A percentile compares a stretch with the other conserved stretches of the same genome.
phyloP scores from a whole-genome alignment of 371 early-diverging fungal species.

The Mucor mucedo region DNA sequence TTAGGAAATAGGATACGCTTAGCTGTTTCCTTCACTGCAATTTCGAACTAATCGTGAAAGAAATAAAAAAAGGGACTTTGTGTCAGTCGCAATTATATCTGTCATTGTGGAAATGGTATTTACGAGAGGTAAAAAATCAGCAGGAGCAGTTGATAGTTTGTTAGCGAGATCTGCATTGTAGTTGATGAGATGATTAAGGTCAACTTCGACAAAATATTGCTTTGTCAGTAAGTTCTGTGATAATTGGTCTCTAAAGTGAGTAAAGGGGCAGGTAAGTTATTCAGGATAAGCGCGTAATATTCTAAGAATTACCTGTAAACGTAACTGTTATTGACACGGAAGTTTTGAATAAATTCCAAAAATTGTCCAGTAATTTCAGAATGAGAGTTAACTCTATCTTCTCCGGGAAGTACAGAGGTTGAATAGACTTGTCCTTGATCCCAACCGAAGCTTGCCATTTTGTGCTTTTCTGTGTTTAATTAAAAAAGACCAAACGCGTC shows the following conservation, averaged over 20 bases:
- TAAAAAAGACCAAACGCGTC: constrained; percentile 2
- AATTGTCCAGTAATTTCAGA: constrained; percentile 62
- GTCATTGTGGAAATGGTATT: background rate
- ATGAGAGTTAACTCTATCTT: constrained; percentile 60
- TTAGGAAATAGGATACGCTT: constrained; percentile 67
- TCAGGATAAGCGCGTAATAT: background rate
- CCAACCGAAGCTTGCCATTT: constrained; percentile 76
- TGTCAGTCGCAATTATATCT: background rate
- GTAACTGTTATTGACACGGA: constrained; percentile 75
- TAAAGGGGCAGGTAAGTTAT: constrained; percentile 22
- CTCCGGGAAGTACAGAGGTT: constrained; percentile 69
- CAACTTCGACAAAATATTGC: constrained; percentile 83
- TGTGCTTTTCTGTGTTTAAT: background rate
- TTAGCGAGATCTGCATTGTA: constrained; percentile 86
- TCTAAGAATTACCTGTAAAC: constrained; percentile 66
- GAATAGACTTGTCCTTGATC: constrained; percentile 80
- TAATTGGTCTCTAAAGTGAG: constrained; percentile 78
- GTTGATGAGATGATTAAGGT: constrained; percentile 81
- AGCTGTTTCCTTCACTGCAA: constrained; percentile 76
- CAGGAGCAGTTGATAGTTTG: constrained; percentile 75
- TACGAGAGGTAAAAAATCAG: constrained; percentile 84
- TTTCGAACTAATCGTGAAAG: constrained; percentile 74
- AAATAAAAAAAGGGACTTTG: background rate
- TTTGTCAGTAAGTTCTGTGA: constrained; percentile 79
- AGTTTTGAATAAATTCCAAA: constrained; percentile 79